Evolutionary conservation across 2,329 filamentous ascomycete species (phyloP), one percentile per base, ranked within the genome.

Genomic region (Tolypocladium tundrense): DNA sequence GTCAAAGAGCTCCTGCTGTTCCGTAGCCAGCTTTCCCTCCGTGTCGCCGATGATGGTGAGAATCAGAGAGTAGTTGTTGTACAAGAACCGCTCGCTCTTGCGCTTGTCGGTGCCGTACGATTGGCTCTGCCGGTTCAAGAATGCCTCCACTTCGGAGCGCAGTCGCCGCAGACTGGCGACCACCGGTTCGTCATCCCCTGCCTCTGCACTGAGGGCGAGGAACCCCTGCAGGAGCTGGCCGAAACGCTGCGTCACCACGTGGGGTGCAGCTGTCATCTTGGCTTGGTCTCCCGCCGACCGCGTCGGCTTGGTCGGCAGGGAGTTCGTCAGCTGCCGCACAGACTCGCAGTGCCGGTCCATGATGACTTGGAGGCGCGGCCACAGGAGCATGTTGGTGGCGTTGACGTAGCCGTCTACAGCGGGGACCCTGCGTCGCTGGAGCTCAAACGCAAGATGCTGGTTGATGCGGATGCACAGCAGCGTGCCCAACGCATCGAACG

Each of bases 1-100:
- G 68, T 88, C 87, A 69, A 94, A 92, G 72, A 91, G 83, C 64
- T 78, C 79, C 72, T 87, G 86, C 70, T 93, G 86, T 67, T 96
- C 91, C 31, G 77, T 75, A 1, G 88, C 84, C 67, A 93, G 70
- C 70, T 89, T 90, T 4, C 90, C 90, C 13, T 81, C 79, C 5
- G 84, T 81, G 66, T 93, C 88, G 67, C 88, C 85, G 62, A 99
- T 88, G 61, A 99, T 97, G 13, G 94, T 97, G 66, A 91, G 79
- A n/a, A 99, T 83, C 62, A 99, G 78, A 57, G 90, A 95, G 72
- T 96, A 97, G 71, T 99, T 99, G 70, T 97, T 99, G 69, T 89
- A 94, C 66, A 99, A 72, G 69, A 97, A 97, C 51, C 94, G 80
- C 64, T 93, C 88, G 63, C 88, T 81, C 75, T 95, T 95, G 68